phyloP scores from a whole-genome alignment of 2,329 filamentous ascomycete genomes.

The Zymoseptoria crescenta region DNA sequence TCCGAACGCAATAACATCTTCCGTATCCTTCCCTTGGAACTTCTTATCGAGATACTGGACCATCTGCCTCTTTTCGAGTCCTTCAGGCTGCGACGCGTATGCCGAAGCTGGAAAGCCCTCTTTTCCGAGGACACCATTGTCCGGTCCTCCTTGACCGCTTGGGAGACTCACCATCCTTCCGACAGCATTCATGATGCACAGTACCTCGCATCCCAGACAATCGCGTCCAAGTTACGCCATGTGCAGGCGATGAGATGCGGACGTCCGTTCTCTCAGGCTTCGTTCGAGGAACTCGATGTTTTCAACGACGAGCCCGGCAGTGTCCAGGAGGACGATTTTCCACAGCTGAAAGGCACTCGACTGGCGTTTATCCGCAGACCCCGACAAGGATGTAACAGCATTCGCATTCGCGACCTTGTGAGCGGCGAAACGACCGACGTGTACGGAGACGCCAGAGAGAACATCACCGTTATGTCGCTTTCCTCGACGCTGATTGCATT shows the following conservation, averaged over 20 bases:
- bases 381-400: not conserved
- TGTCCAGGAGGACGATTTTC: not conserved
- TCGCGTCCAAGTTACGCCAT: slow-evolving; percentile 7
- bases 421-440: not conserved
- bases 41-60: slow-evolving; percentile 30
- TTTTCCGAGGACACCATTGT: slow-evolving; percentile 21
- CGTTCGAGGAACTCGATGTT: not conserved
- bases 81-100: slow-evolving; percentile 29
- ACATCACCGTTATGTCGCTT: slow-evolving; percentile 8
- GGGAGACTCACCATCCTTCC: slow-evolving; percentile 6
- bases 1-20: slow-evolving; percentile 27
- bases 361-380: slow-evolving; percentile 12
- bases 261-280: slow-evolving; percentile 9
- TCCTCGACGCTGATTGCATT: slow-evolving; percentile 10
- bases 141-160: slow-evolving; percentile 3
- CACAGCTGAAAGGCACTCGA: slow-evolving; percentile 7
- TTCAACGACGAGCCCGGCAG: not conserved
- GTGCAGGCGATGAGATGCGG: slow-evolving; percentile 12
- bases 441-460: slow-evolving; percentile 10
- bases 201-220: not conserved
- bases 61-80: slow-evolving; percentile 18
- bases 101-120: slow-evolving; percentile 26
- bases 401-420: slow-evolving; percentile 13
- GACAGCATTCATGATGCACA: slow-evolving; percentile 2
- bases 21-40: slow-evolving; percentile 31